Percentiles rank a stretch among this genome's conserved stretches.
Evolutionary conservation across 2,329 filamentous ascomycete species (phyloP).

Genomic region (Talaromyces atroroseus): DNA sequence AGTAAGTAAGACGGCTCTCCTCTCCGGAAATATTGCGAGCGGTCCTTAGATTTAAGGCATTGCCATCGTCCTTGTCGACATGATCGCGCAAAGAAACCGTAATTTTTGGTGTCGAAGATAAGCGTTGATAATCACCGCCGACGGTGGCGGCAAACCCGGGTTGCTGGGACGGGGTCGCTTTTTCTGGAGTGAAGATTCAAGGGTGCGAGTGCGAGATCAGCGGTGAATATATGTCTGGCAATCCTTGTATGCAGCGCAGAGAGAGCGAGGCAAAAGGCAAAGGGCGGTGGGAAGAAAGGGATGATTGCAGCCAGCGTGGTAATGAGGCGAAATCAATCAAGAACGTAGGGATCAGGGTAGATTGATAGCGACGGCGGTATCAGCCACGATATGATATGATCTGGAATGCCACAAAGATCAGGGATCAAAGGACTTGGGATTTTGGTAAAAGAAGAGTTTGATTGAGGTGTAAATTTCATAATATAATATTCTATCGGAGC

Average conservation of each 20-base stretch:
- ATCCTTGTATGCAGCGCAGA: not conserved
- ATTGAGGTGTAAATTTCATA: not conserved
- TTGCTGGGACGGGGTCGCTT: slow-evolving; percentile 1
- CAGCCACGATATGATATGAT: not conserved
- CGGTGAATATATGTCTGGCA: not conserved
- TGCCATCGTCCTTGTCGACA: not conserved
- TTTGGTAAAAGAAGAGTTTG: not conserved
- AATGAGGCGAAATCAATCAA: slow-evolving; percentile 3
- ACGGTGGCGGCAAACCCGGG: slow-evolving; percentile 1
- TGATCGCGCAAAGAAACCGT: not conserved
- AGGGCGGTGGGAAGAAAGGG: slow-evolving; percentile 6
- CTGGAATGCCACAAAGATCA: not conserved
- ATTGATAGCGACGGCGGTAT: not conserved
- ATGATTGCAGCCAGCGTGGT: slow-evolving; percentile 4
- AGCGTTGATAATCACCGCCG: not conserved
- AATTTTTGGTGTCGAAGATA: not conserved
- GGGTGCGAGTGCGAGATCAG: not conserved
- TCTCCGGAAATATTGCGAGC: not conserved
- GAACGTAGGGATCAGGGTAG: not conserved
- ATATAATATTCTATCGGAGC: not conserved
- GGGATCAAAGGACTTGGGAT: not conserved
- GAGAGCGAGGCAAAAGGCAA: not conserved
- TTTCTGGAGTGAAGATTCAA: not conserved
- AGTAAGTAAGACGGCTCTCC: not conserved
- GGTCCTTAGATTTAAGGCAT: slow-evolving; percentile 1